Percentiles rank a stretch among this genome's conserved stretches.
Conservation (phyloP, 2,329 filamentous ascomycete species). For the Cadophora malorum region DNA sequence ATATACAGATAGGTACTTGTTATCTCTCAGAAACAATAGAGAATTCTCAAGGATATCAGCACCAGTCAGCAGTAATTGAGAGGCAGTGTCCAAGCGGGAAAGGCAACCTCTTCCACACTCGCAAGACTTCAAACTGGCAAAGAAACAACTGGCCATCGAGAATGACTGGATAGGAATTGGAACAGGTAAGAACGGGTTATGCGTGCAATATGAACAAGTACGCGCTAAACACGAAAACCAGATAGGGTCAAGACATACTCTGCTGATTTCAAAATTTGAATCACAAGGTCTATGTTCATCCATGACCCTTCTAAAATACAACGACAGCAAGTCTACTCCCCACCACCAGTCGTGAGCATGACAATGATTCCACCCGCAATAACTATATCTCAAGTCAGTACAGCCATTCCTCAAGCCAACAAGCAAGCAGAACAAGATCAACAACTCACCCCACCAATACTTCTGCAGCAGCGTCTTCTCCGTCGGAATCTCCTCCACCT, state of each 20-base stretch:
- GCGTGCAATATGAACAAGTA: too few relatives aligned
- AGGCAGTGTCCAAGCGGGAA: too few relatives aligned
- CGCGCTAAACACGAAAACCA: neutral
- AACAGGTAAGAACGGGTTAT: too few relatives aligned
- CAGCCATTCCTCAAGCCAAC: constrained; percentile 56
- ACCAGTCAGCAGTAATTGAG: too few relatives aligned
- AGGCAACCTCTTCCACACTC: too few relatives aligned
- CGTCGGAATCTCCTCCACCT: constrained; percentile 58
- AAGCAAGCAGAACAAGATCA: constrained; percentile 38
- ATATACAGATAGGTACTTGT: too few relatives aligned
- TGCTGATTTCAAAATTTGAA: neutral
- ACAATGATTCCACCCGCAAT: constrained; percentile 59
- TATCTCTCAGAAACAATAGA: too few relatives aligned
- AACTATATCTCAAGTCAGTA: constrained; percentile 52
- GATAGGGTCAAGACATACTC: neutral
- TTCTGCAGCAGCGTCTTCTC: constrained; percentile 73
- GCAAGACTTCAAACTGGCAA: too few relatives aligned
- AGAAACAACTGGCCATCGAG: too few relatives aligned
- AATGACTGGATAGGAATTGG: too few relatives aligned
- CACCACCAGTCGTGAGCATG: constrained; percentile 58
- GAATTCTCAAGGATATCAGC: too few relatives aligned
- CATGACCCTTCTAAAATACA: constrained; percentile 12
- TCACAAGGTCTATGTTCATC: constrained; percentile 5
- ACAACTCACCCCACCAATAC: constrained; percentile 64
- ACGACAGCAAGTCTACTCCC: constrained; percentile 43